These are phyloP conservation scores for Sphaerulina populicola DNA, from an alignment of 2,329 filamentous ascomycete species.

Conservation along the genomic window DNA sequence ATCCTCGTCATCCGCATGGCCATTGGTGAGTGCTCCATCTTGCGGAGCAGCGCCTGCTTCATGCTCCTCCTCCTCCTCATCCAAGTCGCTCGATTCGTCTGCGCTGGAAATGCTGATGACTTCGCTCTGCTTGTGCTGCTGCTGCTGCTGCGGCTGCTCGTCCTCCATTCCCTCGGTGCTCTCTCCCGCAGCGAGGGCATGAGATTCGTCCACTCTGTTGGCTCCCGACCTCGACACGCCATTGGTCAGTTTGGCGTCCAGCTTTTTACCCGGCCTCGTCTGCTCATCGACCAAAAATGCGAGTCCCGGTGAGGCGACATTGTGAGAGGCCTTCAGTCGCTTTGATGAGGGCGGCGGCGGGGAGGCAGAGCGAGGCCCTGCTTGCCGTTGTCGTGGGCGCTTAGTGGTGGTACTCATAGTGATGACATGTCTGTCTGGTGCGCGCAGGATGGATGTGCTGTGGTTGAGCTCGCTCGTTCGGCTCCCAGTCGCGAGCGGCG, in stretches of 20 bases:
- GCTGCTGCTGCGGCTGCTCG: conserved; percentile 24
- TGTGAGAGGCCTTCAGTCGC: conserved; percentile 31
- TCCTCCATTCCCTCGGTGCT: conserved; percentile 28
- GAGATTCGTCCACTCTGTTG: conserved; percentile 51
- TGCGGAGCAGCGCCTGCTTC: conserved; percentile 3
- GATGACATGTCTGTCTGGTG: conserved; percentile 20
- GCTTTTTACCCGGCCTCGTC: conserved; percentile 31
- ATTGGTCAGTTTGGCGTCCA: conserved; percentile 45
- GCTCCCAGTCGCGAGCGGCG: no score
- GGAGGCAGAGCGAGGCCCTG: conserved; percentile 25
- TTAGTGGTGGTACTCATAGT: conserved; percentile 31
- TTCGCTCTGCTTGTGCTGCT: conserved; percentile 22
- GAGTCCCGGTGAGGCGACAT: conserved; percentile 25
- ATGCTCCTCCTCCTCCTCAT: conserved; percentile 21
- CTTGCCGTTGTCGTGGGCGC: conserved; percentile 26
- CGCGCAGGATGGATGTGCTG: not conserved
- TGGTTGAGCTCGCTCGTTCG: not conserved
- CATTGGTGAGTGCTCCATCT: conserved; percentile 15
- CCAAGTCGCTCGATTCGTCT: conserved; percentile 32
- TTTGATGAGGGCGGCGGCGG: conserved; percentile 27
- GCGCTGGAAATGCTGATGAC: conserved; percentile 44
- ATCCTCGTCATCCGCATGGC: conserved; percentile 25
- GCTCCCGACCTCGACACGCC: conserved; percentile 45
- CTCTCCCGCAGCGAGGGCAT: conserved; percentile 42
- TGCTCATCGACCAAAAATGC: conserved; percentile 33